Conservation (phyloP, 2,329 filamentous ascomycete species). For the Colletotrichum sublineola region DNA sequence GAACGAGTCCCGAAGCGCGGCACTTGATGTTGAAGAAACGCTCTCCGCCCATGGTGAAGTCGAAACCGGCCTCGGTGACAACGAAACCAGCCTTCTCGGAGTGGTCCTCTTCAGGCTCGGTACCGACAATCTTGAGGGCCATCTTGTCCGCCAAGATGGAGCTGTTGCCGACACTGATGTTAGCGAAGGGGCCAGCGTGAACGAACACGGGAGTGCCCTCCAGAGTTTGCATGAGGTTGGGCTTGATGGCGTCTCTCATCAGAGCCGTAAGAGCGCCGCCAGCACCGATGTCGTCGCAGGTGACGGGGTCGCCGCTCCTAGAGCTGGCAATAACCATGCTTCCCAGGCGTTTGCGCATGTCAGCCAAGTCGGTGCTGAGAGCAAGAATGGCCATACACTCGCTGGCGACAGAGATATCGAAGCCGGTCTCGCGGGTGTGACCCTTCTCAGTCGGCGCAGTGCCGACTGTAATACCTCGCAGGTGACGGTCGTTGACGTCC, state of each 20-base stretch:
- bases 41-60: constrained; percentile 99
- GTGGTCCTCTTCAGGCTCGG: constrained; percentile 90
- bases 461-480: constrained; percentile 90
- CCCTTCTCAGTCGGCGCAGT: constrained; percentile 92
- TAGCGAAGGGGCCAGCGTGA: constrained; percentile 96
- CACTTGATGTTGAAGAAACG: constrained; percentile 99
- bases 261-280: constrained; percentile 93
- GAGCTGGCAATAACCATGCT: constrained; percentile 96
- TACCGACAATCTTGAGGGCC: constrained; percentile 94
- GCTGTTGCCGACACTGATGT: constrained; percentile 97
- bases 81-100: constrained; percentile 89
- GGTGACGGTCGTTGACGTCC: constrained; percentile 96
- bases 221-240: constrained; percentile 97
- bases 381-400: constrained; percentile 99
- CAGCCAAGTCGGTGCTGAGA: constrained; percentile 85
- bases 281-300: constrained; percentile 94
- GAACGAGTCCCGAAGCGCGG: constrained; percentile 90
- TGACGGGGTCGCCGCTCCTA: constrained; percentile 87
- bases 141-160: constrained; percentile 96
- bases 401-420: constrained; percentile 97
- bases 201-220: constrained; percentile 98
- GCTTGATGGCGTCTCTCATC: constrained; percentile 99
- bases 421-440: constrained; percentile 87
- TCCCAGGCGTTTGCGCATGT: constrained; percentile 93
- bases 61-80: constrained; percentile 96